Conservation (phyloP, 202 grass and related monocot species). For the Tripidium arundinaceum region DNA sequence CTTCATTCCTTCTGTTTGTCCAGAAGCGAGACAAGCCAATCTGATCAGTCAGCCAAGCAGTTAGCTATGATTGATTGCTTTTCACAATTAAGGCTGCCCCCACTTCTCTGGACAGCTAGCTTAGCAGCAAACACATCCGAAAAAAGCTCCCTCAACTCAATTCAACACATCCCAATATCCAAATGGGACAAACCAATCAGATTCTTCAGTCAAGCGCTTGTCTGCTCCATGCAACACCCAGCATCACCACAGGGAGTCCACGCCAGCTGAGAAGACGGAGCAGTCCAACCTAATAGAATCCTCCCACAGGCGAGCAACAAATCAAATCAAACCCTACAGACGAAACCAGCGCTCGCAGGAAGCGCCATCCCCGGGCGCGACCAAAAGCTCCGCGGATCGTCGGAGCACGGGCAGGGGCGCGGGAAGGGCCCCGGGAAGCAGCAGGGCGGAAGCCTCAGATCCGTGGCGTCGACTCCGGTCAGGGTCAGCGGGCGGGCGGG, state of each 20-base stretch:
- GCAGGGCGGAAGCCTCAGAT: slow-evolving; percentile 6
- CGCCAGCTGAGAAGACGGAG: neutral
- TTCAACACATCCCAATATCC: neutral
- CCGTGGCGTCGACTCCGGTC: neutral
- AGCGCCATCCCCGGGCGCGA: neutral
- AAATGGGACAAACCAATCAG: neutral
- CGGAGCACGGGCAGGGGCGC: neutral
- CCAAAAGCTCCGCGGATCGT: neutral
- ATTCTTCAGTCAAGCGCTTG: neutral
- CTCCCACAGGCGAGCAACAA: neutral
- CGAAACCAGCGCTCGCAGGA: neutral
- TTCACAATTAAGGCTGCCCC: neutral
- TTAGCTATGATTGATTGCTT: neutral
- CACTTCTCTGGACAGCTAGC: neutral
- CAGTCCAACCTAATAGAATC: neutral
- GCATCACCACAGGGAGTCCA: neutral
- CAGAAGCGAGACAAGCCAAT: neutral
- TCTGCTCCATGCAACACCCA: neutral
- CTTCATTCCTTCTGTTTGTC: neutral
- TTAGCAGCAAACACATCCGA: neutral
- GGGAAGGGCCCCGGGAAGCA: neutral
- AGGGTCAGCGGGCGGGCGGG: slow-evolving; percentile 4
- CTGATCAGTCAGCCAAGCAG: neutral
- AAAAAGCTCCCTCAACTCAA: neutral
- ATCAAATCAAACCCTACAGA: neutral